phyloP scores from a whole-genome alignment of 352 stramenopile species.

The Phytophthora ramorum region DNA sequence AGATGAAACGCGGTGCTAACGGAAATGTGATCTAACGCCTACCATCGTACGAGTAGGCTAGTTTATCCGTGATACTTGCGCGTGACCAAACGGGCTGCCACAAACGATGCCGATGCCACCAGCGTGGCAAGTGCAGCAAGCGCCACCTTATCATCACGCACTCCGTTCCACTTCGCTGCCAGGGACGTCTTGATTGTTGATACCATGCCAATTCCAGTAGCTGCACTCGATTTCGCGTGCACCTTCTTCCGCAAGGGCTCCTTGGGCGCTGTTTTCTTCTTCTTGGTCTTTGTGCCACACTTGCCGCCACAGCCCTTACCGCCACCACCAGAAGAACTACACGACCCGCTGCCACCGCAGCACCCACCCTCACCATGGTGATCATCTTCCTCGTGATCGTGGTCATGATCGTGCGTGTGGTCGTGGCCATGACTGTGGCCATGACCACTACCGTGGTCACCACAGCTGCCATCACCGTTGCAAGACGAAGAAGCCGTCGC shows the following conservation, averaged over 20 bases:
- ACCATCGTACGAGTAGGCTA: slow-evolving; percentile 2
- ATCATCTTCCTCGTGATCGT: slow-evolving; percentile 24
- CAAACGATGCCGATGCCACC: slow-evolving; percentile 55
- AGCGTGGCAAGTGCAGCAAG: slow-evolving; percentile 55
- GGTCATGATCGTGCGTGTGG: slow-evolving; percentile 27
- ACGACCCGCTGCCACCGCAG: slow-evolving; percentile 41
- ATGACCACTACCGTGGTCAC: slow-evolving; percentile 22
- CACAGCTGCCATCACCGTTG: slow-evolving; percentile 40
- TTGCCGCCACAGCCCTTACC: slow-evolving; percentile 39
- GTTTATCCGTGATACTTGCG: slow-evolving; percentile 25
- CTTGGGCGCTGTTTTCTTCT: slow-evolving; percentile 31
- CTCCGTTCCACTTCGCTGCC: slow-evolving; percentile 32
- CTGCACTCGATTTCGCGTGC: slow-evolving; percentile 6
- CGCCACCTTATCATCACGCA: slow-evolving; percentile 66
- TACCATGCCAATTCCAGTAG: slow-evolving; percentile 10
- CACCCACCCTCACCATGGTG: slow-evolving; percentile 35
- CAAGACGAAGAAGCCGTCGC: slow-evolving; percentile 20
- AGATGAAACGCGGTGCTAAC: slow-evolving; percentile 8
- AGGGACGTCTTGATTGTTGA: slow-evolving; percentile 25
- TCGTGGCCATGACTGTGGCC: slow-evolving; percentile 23
- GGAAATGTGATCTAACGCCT: slow-evolving; percentile 14
- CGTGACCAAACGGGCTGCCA: slow-evolving; percentile 55
- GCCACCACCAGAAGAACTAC: slow-evolving; percentile 41
- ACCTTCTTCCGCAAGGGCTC: slow-evolving; percentile 30
- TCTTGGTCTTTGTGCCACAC: slow-evolving; percentile 45